Conservation (phyloP, 345 rosid species). For the Aquilaria malaccensis region DNA sequence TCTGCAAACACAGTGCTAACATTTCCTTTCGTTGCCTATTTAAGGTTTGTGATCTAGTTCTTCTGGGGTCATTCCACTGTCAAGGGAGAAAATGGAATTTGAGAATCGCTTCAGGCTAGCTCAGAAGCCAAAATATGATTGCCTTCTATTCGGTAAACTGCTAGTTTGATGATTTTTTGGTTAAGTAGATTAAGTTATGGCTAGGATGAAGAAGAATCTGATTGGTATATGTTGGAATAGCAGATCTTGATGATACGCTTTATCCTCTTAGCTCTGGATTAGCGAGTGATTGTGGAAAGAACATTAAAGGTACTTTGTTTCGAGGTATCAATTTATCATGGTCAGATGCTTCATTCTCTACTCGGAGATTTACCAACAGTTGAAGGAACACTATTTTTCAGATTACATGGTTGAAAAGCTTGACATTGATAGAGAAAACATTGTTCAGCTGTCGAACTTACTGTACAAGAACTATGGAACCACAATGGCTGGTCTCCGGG, state of each 20-base stretch:
- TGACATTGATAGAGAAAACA: conserved; percentile 47
- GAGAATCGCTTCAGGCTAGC: conserved; percentile 20
- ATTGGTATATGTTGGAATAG: neutral
- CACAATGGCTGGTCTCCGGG: conserved; percentile 88
- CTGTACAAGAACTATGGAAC: conserved; percentile 84
- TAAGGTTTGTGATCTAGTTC: conserved; percentile 22
- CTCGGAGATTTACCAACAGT: neutral
- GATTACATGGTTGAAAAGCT: conserved; percentile 71
- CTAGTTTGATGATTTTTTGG: neutral
- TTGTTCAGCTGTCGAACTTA: conserved; percentile 43
- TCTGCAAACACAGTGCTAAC: conserved; percentile 14
- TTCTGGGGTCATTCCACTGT: neutral
- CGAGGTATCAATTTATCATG: neutral
- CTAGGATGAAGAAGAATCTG: neutral
- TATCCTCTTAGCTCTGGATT: conserved; percentile 56
- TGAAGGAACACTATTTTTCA: conserved; percentile 13
- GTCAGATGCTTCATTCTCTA: neutral
- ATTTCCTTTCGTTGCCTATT: conserved; percentile 14
- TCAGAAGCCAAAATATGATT: conserved; percentile 35
- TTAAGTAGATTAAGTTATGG: neutral
- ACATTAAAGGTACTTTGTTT: conserved; percentile 40
- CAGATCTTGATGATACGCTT: conserved; percentile 81
- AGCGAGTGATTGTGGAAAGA: conserved; percentile 30
- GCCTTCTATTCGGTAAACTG: conserved; percentile 59
- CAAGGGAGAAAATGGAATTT: conserved; percentile 27